Evolutionary conservation across 2,329 filamentous ascomycete genomes (phyloP).

Genomic region (Hypocrella siamensis): DNA sequence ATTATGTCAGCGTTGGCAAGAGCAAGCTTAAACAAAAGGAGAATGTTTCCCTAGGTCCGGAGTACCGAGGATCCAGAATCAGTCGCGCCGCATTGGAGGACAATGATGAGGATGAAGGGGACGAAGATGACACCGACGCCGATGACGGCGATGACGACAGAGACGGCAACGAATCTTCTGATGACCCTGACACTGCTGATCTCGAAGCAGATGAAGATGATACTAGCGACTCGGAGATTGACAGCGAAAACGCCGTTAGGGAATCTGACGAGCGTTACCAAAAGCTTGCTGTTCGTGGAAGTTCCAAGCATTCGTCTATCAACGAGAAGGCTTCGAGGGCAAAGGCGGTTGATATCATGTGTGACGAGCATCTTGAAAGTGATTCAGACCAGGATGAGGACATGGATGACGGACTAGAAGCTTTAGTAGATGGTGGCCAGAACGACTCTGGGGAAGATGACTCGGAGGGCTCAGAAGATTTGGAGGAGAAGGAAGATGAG

Average conservation of each 20-base stretch:
- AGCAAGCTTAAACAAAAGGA: conserved; percentile 69
- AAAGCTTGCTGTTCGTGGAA: conserved; percentile 50
- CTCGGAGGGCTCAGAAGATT: conserved; percentile 16
- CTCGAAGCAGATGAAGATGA: conserved; percentile 32
- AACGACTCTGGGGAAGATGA: conserved; percentile 19
- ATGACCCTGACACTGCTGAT: conserved; percentile 40
- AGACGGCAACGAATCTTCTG: background rate
- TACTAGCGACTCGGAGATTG: conserved; percentile 44
- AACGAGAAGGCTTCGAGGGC: conserved; percentile 23
- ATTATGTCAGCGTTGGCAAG: conserved; percentile 72
- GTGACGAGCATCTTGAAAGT: conserved; percentile 24
- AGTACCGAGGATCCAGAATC: conserved; percentile 66
- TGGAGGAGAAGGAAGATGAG: conserved; percentile 20
- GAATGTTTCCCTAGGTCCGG: conserved; percentile 51
- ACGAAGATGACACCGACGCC: conserved; percentile 26
- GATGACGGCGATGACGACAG: conserved; percentile 32
- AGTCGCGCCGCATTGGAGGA: conserved; percentile 52
- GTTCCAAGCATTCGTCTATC: conserved; percentile 36
- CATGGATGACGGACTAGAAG: conserved; percentile 21
- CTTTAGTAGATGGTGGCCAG: conserved; percentile 14
- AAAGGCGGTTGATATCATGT: conserved; percentile 43
- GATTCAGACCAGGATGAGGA: conserved; percentile 21
- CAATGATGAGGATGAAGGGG: conserved; percentile 29
- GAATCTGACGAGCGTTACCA: conserved; percentile 70
- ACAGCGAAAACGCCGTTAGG: conserved; percentile 57